Conservation (phyloP, 306 rosid species). For the Rubus parviflorus region DNA sequence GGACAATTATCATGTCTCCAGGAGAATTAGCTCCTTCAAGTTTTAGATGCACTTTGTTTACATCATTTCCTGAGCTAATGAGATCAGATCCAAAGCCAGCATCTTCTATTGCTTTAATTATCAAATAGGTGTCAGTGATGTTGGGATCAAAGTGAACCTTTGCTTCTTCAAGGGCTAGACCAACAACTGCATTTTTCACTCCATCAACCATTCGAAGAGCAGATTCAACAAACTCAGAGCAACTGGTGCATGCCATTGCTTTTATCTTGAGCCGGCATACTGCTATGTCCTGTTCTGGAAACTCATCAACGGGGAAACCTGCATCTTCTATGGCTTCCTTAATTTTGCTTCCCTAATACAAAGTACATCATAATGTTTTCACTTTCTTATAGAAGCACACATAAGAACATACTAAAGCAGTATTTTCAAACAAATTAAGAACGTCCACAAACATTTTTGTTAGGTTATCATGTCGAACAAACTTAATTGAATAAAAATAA, state of each 20-base stretch:
- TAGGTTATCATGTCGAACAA: background rate
- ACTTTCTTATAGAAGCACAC: background rate
- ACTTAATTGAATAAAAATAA: background rate
- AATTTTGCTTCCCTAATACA: constrained; percentile 48
- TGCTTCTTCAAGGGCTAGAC: constrained; percentile 79
- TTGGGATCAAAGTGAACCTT: constrained; percentile 78
- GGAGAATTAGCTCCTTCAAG: constrained; percentile 59
- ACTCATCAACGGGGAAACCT: constrained; percentile 58
- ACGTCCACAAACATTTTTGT: background rate
- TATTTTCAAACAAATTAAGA: background rate
- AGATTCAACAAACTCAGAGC: constrained; percentile 78
- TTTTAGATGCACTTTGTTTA: constrained; percentile 66
- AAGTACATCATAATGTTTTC: constrained; percentile 18
- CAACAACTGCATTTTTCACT: constrained; percentile 76
- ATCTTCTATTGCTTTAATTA: constrained; percentile 61
- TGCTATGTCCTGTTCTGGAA: constrained; percentile 55
- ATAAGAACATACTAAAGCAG: background rate
- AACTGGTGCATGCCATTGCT: constrained; percentile 80
- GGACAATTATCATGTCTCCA: constrained; percentile 46
- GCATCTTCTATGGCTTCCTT: constrained; percentile 64
- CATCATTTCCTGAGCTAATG: constrained; percentile 60
- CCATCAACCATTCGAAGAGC: constrained; percentile 75
- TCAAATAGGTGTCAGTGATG: constrained; percentile 36
- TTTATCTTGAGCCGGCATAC: constrained; percentile 66
- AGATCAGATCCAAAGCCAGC: constrained; percentile 76